Percentiles rank a stretch among this genome's conserved stretches.
phyloP scores from a whole-genome alignment of 495 filamentous ascomycete genomes.

The Aspergillus olivimuriae region DNA sequence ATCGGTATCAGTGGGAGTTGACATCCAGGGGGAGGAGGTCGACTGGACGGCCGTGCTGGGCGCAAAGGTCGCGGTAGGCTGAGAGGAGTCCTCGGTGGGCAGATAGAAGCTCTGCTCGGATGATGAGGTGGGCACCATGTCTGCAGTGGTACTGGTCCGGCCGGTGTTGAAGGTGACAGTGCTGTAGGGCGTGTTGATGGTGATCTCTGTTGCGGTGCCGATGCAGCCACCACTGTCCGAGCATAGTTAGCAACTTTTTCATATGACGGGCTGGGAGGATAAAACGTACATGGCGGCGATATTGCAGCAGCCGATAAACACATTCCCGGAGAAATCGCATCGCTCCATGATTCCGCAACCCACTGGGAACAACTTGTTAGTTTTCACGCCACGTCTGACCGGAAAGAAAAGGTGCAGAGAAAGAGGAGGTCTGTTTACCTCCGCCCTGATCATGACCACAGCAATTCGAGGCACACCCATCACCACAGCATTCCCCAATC shows the following conservation, averaged over 20 bases:
- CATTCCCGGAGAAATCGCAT: conserved; percentile 6
- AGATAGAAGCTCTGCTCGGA: too few species aligned
- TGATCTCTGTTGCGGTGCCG: conserved; percentile 2
- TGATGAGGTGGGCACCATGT: background rate
- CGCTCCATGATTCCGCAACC: background rate
- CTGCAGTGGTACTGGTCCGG: background rate
- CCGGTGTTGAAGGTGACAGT: background rate
- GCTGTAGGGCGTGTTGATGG: background rate
- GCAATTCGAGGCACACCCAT: conserved; percentile 2
- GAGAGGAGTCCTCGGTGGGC: too few species aligned
- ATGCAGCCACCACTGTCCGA: conserved; percentile 1
- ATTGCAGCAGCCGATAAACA: conserved; percentile 9
- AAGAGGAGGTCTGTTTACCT: background rate
- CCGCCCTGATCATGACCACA: conserved; percentile 4
- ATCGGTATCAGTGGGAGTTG: too few species aligned
- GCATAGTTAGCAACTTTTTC: background rate
- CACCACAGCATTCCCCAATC: conserved; percentile 2
- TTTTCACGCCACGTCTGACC: background rate
- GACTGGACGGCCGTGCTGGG: too few species aligned
- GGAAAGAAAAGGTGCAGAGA: background rate
- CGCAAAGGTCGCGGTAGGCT: too few species aligned
- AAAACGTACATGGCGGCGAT: conserved; percentile 1
- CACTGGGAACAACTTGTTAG: background rate
- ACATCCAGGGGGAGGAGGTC: too few species aligned
- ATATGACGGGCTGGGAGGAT: too few species aligned